phyloP scores from a whole-genome alignment of 805 yeast species.

The Schizosaccharomyces osmophilus region DNA sequence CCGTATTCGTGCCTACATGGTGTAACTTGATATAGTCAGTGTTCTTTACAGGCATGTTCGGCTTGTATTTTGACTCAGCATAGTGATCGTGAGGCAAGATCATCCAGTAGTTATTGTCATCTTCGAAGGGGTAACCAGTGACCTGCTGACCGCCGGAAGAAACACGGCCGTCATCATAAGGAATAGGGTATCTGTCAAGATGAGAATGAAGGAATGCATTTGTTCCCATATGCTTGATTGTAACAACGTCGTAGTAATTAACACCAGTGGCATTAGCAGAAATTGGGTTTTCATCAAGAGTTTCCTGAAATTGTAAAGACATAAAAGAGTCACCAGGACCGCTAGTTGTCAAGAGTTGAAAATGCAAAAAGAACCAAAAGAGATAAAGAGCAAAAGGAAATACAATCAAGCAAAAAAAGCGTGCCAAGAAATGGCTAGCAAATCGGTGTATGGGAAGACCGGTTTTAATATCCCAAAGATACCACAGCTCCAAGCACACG shows the following conservation, averaged over 20 bases:
- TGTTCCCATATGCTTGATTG: slow-evolving; percentile 61
- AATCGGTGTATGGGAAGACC: slow-evolving; percentile 32
- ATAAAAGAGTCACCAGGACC: slow-evolving; percentile 93
- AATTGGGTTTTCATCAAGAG: slow-evolving; percentile 59
- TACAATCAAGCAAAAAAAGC: slow-evolving; percentile 46
- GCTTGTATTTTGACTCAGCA: slow-evolving; percentile 16
- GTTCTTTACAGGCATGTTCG: slow-evolving; percentile 30
- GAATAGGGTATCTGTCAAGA: slow-evolving; percentile 45
- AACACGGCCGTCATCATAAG: slow-evolving; percentile 89
- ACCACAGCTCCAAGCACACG: slow-evolving; percentile 72
- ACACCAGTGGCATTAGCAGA: slow-evolving; percentile 48
- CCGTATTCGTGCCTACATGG: slow-evolving; percentile 62
- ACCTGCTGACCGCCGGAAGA: slow-evolving; percentile 91
- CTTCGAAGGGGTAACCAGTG: slow-evolving; percentile 33
- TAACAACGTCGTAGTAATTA: slow-evolving; percentile 50
- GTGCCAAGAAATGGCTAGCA: slow-evolving; percentile 45
- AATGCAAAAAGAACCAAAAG: slow-evolving; percentile 82
- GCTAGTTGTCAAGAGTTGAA: slow-evolving; percentile 51
- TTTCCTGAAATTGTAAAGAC: slow-evolving; percentile 88
- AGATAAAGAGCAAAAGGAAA: slow-evolving; percentile 64
- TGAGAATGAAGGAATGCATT: slow-evolving; percentile 69
- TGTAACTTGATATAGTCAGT: slow-evolving; percentile 56
- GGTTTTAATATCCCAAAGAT: slow-evolving; percentile 42
- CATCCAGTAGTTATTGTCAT: slow-evolving; percentile 61
- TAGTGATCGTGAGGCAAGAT: slow-evolving; percentile 37